Evolutionary conservation across 805 yeast genomes (phyloP).

Genomic region (Candida wancherniae): DNA sequence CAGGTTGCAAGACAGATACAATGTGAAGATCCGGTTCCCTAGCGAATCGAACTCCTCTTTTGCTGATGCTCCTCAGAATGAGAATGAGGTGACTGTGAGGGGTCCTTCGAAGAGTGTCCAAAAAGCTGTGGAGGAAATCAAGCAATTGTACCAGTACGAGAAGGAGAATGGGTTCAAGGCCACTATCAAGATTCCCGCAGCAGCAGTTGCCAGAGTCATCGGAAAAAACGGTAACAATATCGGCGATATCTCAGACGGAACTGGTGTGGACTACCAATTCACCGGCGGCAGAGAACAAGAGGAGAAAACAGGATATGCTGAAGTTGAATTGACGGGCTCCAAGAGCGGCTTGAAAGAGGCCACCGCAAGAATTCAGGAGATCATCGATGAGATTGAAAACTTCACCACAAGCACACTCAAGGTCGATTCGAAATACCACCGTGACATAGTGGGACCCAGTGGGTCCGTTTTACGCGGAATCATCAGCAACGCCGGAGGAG

Average conservation of each 20-base stretch:
- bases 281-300: constrained; percentile 38
- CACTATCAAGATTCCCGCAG: constrained; percentile 61
- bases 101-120: constrained; percentile 91
- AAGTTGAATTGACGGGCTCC: constrained; percentile 73
- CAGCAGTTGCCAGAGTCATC: constrained; percentile 77
- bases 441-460: constrained; percentile 70
- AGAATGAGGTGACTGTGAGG: constrained; percentile 63
- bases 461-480: constrained; percentile 74
- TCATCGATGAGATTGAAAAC: constrained; percentile 64
- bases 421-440: constrained; percentile 72
- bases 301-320: constrained; percentile 50
- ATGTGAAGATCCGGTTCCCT: constrained; percentile 77
- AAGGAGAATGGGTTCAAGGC: constrained; percentile 74
- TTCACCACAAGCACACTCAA: constrained; percentile 51
- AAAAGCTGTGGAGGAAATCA: constrained; percentile 77
- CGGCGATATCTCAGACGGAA: constrained; percentile 68
- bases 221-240: constrained; percentile 86
- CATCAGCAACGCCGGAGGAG: constrained; percentile 71
- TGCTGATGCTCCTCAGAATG: constrained; percentile 40
- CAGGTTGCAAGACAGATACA: constrained; percentile 83
- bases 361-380: constrained; percentile 51
- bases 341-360: constrained; percentile 73
- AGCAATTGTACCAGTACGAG: constrained; percentile 80
- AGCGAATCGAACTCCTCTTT: constrained; percentile 22
- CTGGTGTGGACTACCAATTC: constrained; percentile 54